Percentiles rank a stretch among this genome's conserved stretches.
These are phyloP conservation scores for Emericellopsis cladophorae DNA, from an alignment of 2,329 filamentous ascomycete genomes.

Conservation along the genomic window DNA sequence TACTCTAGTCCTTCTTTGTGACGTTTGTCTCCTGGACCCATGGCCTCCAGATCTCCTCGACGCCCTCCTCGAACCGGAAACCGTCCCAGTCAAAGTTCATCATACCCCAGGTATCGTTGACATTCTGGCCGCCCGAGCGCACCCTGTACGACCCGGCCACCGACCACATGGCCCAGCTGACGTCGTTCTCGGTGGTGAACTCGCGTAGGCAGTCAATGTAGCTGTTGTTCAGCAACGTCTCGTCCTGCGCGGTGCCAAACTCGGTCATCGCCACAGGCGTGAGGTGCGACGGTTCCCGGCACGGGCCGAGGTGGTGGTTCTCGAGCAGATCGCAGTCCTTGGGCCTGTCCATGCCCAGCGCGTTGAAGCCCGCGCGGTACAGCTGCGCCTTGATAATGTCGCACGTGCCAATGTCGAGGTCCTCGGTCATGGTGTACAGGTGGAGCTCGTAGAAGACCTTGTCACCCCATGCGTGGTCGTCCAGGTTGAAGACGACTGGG, in stretches of 20 bases:
- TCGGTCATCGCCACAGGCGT: constrained; percentile 34
- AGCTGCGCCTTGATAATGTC: constrained; percentile 31
- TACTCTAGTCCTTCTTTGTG: background rate
- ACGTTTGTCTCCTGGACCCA: constrained; percentile 26
- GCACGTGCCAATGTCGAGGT: constrained; percentile 30
- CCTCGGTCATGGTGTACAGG: constrained; percentile 26
- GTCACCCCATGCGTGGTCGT: constrained; percentile 29
- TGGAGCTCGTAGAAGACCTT: constrained; percentile 34
- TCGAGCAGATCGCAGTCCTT: constrained; percentile 24
- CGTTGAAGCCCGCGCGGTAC: constrained; percentile 37
- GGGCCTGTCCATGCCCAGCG: constrained; percentile 24
- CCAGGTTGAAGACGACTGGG: constrained; percentile 31
- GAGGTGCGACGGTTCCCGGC: constrained; percentile 20
- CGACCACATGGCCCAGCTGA: constrained; percentile 37
- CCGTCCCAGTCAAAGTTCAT: constrained; percentile 31
- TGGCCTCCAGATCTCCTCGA: constrained; percentile 36
- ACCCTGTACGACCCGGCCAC: constrained; percentile 34
- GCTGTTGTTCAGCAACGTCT: constrained; percentile 21
- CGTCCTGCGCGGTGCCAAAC: constrained; percentile 24
- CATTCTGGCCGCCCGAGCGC: constrained; percentile 27
- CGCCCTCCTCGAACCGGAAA: constrained; percentile 29
- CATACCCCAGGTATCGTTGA: constrained; percentile 34
- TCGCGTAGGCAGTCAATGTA: constrained; percentile 30
- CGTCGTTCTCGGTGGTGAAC: constrained; percentile 27
- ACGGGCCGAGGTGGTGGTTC: constrained; percentile 11